Conservation (phyloP, 2,329 filamentous ascomycete genomes). For the Fusarium domesticum region DNA sequence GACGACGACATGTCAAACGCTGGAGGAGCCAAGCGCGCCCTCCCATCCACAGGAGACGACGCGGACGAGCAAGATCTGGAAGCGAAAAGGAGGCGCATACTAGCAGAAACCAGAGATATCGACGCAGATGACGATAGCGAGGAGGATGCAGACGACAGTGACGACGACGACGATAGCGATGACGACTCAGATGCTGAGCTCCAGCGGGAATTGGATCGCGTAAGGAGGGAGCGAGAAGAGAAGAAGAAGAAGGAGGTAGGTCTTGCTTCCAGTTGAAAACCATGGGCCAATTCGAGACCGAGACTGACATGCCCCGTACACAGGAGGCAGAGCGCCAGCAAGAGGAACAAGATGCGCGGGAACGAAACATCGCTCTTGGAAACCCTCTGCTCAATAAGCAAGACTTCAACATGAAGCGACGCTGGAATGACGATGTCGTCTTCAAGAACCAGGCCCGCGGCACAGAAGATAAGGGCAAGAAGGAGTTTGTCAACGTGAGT, state of each 20-base stretch:
- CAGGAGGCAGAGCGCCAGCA: slow-evolving; percentile 77
- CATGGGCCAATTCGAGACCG: too few species aligned
- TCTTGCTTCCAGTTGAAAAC: too few species aligned
- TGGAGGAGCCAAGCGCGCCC: slow-evolving; percentile 59
- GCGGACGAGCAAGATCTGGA: slow-evolving; percentile 60
- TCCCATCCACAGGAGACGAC: slow-evolving; percentile 20
- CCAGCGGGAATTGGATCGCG: slow-evolving; percentile 90
- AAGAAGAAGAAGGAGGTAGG: slow-evolving; percentile 40
- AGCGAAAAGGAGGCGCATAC: slow-evolving; percentile 77
- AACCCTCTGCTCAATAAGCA: slow-evolving; percentile 88
- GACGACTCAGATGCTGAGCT: slow-evolving; percentile 68
- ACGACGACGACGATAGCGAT: slow-evolving; percentile 49
- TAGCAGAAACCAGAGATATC: slow-evolving; percentile 84
- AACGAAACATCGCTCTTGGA: slow-evolving; percentile 84
- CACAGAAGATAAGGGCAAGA: slow-evolving; percentile 86
- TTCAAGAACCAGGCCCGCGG: slow-evolving; percentile 98
- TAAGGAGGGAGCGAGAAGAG: slow-evolving; percentile 68
- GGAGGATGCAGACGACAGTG: slow-evolving; percentile 55
- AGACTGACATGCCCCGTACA: slow-evolving; percentile 29
- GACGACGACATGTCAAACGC: slow-evolving; percentile 39
- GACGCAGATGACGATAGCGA: slow-evolving; percentile 69
- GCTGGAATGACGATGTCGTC: slow-evolving; percentile 98
- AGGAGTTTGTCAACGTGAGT: slow-evolving; percentile 93
- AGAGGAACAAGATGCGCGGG: slow-evolving; percentile 76
- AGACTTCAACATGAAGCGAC: slow-evolving; percentile 85